phyloP scores from a whole-genome alignment of 2,329 filamentous ascomycete genomes.

The Emergomyces orientalis region DNA sequence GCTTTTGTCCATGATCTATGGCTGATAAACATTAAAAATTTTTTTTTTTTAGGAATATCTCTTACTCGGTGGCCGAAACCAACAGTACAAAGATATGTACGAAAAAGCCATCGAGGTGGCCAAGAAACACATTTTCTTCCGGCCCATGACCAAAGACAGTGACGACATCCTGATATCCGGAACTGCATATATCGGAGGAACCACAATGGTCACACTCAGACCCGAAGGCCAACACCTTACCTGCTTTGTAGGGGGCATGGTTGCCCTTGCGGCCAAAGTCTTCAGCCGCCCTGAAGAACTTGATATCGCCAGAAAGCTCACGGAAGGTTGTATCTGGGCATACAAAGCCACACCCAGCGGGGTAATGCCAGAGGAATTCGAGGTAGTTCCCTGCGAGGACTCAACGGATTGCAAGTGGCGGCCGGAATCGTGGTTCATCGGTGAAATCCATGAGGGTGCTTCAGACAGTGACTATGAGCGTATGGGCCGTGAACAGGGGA shows the following conservation, averaged over 20 bases:
- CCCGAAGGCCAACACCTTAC: slow-evolving; percentile 43
- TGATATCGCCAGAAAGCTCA: slow-evolving; percentile 42
- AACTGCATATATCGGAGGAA: slow-evolving; percentile 36
- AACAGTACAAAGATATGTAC: slow-evolving; percentile 59
- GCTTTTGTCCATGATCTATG: not conserved
- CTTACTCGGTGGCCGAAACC: slow-evolving; percentile 62
- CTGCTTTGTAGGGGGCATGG: slow-evolving; percentile 49
- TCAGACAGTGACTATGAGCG: slow-evolving; percentile 7
- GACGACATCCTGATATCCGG: slow-evolving; percentile 67
- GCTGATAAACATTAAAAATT: not conserved
- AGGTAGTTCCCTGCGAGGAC: slow-evolving; percentile 33
- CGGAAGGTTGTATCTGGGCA: slow-evolving; percentile 49
- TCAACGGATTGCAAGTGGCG: slow-evolving; percentile 13
- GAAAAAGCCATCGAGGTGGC: slow-evolving; percentile 57
- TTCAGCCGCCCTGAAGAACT: slow-evolving; percentile 43
- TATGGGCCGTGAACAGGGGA: slow-evolving; percentile 9
- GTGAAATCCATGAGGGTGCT: slow-evolving; percentile 9
- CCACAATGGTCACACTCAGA: slow-evolving; percentile 25
- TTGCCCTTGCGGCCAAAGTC: slow-evolving; percentile 44
- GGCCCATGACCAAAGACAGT: slow-evolving; percentile 60
- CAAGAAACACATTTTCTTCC: slow-evolving; percentile 65
- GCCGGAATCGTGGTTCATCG: slow-evolving; percentile 10
- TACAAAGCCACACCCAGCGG: slow-evolving; percentile 42
- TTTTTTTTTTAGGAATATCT: slow-evolving; percentile 43
- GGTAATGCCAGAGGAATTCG: slow-evolving; percentile 47